Conservation (phyloP, 2,329 filamentous ascomycete species). For the Emmonsiellopsis sp. region DNA sequence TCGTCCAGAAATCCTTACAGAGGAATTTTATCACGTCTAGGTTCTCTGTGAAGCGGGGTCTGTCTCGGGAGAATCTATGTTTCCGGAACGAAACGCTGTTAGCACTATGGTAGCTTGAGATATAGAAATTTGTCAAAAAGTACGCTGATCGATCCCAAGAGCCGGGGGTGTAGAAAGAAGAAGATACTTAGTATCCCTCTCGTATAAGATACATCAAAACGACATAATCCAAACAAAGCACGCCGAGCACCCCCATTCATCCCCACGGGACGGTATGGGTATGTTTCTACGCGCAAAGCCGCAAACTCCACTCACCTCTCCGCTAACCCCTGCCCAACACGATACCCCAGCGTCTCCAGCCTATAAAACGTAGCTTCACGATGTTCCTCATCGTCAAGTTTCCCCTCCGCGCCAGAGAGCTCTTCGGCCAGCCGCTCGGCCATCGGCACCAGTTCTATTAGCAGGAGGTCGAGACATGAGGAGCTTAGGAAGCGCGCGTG, state of each 20-base stretch:
- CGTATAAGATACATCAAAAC: too few relatives aligned
- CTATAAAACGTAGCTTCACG: constrained; percentile 77
- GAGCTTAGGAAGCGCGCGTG: constrained; percentile 67
- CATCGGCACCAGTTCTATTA: constrained; percentile 95
- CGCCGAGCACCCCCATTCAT: neutral
- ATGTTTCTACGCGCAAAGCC: neutral
- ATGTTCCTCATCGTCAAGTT: constrained; percentile 56
- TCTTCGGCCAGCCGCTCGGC: constrained; percentile 77
- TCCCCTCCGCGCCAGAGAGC: constrained; percentile 33
- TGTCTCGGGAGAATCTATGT: constrained; percentile 45
- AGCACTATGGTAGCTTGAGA: neutral
- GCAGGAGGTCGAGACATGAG: constrained; percentile 84
- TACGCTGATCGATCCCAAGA: too few relatives aligned
- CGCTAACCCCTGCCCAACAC: constrained; percentile 84
- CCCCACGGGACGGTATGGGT: neutral
- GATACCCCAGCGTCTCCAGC: constrained; percentile 76
- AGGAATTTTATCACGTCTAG: constrained; percentile 97
- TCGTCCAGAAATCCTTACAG: constrained; percentile 94
- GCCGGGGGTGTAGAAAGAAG: too few relatives aligned
- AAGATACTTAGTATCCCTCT: too few relatives aligned
- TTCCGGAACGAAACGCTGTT: neutral
- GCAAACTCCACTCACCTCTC: constrained; percentile 55
- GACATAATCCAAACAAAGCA: too few relatives aligned
- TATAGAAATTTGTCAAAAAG: neutral
- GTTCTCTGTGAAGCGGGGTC: constrained; percentile 81